Percentiles rank a stretch among this genome's conserved stretches.
Conservation (phyloP, 495 filamentous ascomycete genomes). For the Delitschia confertaspora region DNA sequence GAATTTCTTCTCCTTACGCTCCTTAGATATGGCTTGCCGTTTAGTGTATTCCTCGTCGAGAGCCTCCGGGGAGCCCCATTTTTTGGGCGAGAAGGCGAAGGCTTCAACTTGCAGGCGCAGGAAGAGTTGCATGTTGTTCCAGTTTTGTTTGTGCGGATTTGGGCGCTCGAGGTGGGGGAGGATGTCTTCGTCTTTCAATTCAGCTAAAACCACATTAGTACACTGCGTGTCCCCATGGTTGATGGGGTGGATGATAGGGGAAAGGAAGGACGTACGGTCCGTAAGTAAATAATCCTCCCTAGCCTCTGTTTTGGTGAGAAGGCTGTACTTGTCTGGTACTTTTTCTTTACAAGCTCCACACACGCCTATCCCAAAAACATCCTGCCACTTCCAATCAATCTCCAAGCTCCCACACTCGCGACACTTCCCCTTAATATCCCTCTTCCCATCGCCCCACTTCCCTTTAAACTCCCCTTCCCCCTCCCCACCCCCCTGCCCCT, state of each 20-base stretch:
- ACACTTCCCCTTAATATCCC: slow-evolving; percentile 57
- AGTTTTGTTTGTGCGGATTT: slow-evolving; percentile 90
- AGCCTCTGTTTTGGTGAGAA: slow-evolving; percentile 93
- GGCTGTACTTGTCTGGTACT: slow-evolving; percentile 78
- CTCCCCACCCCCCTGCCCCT: slow-evolving; percentile 3
- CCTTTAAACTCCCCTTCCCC: slow-evolving; percentile 16
- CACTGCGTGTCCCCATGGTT: not conserved
- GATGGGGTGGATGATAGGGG: not conserved
- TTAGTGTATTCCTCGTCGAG: slow-evolving; percentile 84
- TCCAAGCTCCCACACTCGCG: slow-evolving; percentile 74
- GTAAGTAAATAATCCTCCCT: slow-evolving; percentile 92
- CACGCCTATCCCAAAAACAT: slow-evolving; percentile 60
- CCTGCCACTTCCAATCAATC: slow-evolving; percentile 92
- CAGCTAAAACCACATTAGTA: slow-evolving; percentile 44
- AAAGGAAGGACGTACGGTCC: slow-evolving; percentile 54
- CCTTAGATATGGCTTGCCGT: slow-evolving; percentile 73
- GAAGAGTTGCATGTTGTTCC: slow-evolving; percentile 98
- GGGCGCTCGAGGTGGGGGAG: slow-evolving; percentile 80
- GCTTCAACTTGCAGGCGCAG: slow-evolving; percentile 89
- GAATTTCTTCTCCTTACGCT: slow-evolving; percentile 84
- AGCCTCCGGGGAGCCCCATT: slow-evolving; percentile 78
- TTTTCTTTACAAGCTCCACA: slow-evolving; percentile 80
- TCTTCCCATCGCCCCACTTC: slow-evolving; percentile 21
- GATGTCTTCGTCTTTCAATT: slow-evolving; percentile 74
- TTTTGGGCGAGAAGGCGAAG: slow-evolving; percentile 71